Conservation (phyloP, 805 yeast genomes). For the Yarrowia keelungensis region DNA sequence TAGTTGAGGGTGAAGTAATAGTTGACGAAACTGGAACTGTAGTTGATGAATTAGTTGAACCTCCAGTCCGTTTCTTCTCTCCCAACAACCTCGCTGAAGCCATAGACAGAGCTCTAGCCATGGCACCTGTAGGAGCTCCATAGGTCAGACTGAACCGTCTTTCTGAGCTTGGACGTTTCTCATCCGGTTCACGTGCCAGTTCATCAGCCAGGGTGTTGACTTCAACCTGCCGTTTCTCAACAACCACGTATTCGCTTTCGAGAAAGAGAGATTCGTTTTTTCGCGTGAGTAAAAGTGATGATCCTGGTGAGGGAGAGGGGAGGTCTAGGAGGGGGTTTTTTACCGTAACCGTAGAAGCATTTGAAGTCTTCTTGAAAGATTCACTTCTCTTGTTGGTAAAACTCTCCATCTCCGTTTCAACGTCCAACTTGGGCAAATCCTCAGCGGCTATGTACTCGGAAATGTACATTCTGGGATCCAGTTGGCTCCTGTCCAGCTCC, state of each 20-base stretch:
- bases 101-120: conserved; percentile 83
- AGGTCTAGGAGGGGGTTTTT: conserved; percentile 27
- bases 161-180: conserved; percentile 22
- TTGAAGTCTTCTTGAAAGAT: neutral
- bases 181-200: conserved; percentile 56
- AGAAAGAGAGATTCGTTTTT: conserved; percentile 45
- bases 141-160: conserved; percentile 50
- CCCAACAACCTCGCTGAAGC: conserved; percentile 91
- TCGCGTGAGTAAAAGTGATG: conserved; percentile 3
- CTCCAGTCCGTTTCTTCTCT: conserved; percentile 41
- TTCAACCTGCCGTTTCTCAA: conserved; percentile 93
- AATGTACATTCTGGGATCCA: conserved; percentile 81
- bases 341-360: neutral
- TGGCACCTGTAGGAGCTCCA: conserved; percentile 78
- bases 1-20: too few species aligned
- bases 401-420: neutral
- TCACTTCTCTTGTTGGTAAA: neutral
- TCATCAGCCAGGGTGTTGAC: conserved; percentile 96
- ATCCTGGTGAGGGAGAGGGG: conserved; percentile 22
- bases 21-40: too few species aligned
- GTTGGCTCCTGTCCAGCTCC: conserved; percentile 67
- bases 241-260: conserved; percentile 91
- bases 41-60: too few species aligned
- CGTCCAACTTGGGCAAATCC: conserved; percentile 4
- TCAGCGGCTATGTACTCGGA: conserved; percentile 70